Evolutionary conservation across 805 yeast genomes (phyloP).

Genomic region (Ogataea thermomethanolica): DNA sequence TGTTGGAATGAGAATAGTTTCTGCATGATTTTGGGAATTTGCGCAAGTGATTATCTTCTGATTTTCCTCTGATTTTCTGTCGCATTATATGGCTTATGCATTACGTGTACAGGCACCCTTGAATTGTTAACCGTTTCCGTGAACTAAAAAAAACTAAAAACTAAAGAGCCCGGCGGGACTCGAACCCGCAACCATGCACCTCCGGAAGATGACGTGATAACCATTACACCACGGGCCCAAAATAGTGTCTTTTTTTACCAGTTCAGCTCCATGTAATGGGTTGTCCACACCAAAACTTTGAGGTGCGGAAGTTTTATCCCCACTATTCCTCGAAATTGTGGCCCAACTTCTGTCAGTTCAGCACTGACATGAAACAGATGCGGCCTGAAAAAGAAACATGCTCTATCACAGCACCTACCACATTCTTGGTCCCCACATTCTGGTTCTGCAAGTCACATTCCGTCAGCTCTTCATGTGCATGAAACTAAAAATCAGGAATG

Average conservation of each 20-base stretch:
- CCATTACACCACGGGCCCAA: constrained; percentile 73
- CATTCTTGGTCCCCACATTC: neutral
- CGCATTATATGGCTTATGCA: neutral
- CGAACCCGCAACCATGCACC: constrained; percentile 66
- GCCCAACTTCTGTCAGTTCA: neutral
- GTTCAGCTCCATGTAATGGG: too few relatives aligned
- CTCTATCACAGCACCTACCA: neutral
- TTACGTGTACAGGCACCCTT: neutral
- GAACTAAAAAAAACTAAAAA: constrained; percentile 6
- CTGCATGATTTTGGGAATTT: too few relatives aligned
- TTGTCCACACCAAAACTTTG: too few relatives aligned
- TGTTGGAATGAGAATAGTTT: too few relatives aligned
- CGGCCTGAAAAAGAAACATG: too few relatives aligned
- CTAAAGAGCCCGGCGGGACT: constrained; percentile 59
- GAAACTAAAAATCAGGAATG: too few relatives aligned
- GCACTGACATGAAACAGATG: neutral
- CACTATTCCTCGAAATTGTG: too few relatives aligned
- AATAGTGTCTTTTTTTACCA: constrained; percentile 11
- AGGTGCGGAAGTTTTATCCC: too few relatives aligned
- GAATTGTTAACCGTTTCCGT: neutral
- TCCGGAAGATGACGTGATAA: constrained; percentile 72
- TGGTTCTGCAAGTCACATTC: neutral
- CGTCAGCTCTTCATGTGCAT: neutral
- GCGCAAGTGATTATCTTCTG: too few relatives aligned
- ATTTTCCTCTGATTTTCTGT: too few relatives aligned